These are phyloP conservation scores for Barnettozyma salicaria DNA, from an alignment of 805 yeast species.

Conservation along the genomic window DNA sequence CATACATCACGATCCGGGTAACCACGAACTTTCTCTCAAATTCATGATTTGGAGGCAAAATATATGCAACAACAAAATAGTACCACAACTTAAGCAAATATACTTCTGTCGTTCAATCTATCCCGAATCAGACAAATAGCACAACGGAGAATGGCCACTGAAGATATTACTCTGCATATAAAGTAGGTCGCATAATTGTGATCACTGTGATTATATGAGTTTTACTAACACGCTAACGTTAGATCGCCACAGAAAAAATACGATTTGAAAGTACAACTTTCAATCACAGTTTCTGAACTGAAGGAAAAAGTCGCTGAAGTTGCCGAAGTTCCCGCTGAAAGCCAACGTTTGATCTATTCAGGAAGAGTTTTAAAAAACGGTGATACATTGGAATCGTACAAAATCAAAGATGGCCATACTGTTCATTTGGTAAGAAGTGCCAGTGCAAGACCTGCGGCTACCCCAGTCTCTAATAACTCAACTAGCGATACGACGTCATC, in stretches of 20 bases:
- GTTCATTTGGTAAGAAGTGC: constrained; percentile 87
- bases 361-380: constrained; percentile 89
- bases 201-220: neutral
- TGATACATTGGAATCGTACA: constrained; percentile 69
- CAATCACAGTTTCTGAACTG: constrained; percentile 57
- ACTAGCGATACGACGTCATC: too few species aligned
- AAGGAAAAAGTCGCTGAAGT: constrained; percentile 57
- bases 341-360: constrained; percentile 86
- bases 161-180: constrained; percentile 19
- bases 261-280: constrained; percentile 49
- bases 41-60: constrained; percentile 6
- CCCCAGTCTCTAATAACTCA: constrained; percentile 20
- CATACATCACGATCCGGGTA: neutral
- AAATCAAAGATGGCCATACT: constrained; percentile 80
- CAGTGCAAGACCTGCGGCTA: constrained; percentile 33
- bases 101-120: neutral
- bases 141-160: constrained; percentile 13
- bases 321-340: constrained; percentile 63
- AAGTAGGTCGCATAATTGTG: constrained; percentile 13
- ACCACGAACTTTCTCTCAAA: too few species aligned
- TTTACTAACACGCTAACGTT: constrained; percentile 3
- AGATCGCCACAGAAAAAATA: constrained; percentile 63
- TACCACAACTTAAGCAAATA: neutral
- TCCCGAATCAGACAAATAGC: constrained; percentile 1
- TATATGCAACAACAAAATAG: neutral